Conservation (phyloP, 108 stramenopile genomes). For the Tribonema minus region DNA sequence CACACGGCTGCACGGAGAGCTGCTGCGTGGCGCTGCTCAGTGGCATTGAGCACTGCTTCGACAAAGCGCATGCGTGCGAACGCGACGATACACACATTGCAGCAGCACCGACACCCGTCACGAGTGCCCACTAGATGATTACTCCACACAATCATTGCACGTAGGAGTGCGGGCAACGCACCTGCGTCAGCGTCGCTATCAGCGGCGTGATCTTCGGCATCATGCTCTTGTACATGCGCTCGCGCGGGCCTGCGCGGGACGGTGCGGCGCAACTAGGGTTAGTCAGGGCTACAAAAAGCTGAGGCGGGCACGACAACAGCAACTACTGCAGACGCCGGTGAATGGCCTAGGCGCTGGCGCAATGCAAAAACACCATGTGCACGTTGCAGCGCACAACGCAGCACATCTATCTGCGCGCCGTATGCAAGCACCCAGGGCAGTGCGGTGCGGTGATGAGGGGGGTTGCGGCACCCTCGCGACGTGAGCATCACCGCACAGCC, state of each 20-base stretch:
- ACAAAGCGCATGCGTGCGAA: neutral
- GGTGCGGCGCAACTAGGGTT: neutral
- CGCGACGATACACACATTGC: neutral
- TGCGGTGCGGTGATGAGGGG: neutral
- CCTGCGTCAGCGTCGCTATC: constrained; percentile 56
- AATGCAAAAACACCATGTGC: no score
- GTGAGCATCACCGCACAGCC: no score
- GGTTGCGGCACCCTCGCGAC: no score
- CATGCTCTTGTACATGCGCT: constrained; percentile 53
- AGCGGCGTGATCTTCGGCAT: constrained; percentile 69
- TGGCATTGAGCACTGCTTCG: neutral
- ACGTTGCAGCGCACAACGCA: neutral
- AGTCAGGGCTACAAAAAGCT: neutral
- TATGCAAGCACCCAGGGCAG: neutral
- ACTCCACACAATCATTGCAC: neutral
- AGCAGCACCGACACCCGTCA: neutral
- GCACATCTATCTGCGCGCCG: neutral
- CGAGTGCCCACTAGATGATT: neutral
- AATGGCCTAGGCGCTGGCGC: neutral
- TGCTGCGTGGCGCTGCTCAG: neutral
- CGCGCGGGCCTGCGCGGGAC: neutral
- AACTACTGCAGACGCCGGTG: neutral
- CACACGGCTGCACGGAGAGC: no score
- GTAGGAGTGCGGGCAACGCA: neutral
- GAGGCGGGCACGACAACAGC: neutral